Evolutionary conservation across 1,284 basidiomycete genomes (phyloP), one percentile per base, ranked within the genome.

Genomic region (Mycena citricolor): DNA sequence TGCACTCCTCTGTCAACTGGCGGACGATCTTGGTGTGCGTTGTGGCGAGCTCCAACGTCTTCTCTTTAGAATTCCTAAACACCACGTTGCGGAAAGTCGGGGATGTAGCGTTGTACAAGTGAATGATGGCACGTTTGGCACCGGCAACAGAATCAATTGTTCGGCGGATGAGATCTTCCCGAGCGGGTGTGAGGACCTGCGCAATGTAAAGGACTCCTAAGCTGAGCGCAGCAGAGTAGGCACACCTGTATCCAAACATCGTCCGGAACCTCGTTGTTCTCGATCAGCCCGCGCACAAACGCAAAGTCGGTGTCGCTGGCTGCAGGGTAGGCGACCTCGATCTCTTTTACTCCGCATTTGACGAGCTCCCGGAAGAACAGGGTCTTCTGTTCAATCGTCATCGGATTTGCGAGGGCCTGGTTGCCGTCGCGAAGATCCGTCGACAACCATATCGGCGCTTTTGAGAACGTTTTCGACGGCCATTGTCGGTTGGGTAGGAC

Each of bases 91-190:
- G 86, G 80, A 99, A 99, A 44, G 86, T 79, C 29, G 91, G 89
- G 21, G 86, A 93, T 11, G 92, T 94, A 21, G 95, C 97, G 65
- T 98, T 99, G 74, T 99, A 99, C 92, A 99, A 97, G 71, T 99
- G 95, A 37, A 99, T 79, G 61, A 99, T 97, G 45, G 91, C 95
- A 54, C 86, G 77, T 63, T 95, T 97, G 37, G 86, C 74, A 42
- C 94, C 95, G 35, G 86, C 88, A 32, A 97, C 83, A 22, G 94
- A 71, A 52, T 94, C 90, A 56, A 99, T 83, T 0, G 97, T 97
- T 33, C 87, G 81, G 60, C 77, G 83, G 68, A 99, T 97, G 54
- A 99, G 81, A 64, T 98, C 95, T 64, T 93, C 88, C 49, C 95
- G 83, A 31, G 94, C 93, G 43, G 94, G 94, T 21, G 93, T 94